A percentile compares a stretch with the other conserved stretches of the same genome.
Evolutionary conservation across 2,329 filamentous ascomycete species (phyloP).

Genomic region (Phialophora macrospora): DNA sequence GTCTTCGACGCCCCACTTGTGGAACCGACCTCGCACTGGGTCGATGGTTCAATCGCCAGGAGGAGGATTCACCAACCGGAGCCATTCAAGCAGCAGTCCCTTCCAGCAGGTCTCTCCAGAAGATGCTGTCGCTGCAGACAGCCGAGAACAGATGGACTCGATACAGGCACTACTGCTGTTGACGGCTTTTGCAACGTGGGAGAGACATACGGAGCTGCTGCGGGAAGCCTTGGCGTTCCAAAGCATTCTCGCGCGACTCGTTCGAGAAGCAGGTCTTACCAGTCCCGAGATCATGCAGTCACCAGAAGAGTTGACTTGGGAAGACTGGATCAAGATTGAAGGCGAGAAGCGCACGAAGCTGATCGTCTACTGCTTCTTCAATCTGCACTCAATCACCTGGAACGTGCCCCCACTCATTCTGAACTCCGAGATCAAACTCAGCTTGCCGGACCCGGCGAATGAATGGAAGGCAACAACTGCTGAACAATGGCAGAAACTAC

Average conservation of each 20-base stretch:
- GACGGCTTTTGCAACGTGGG: conserved; percentile 66
- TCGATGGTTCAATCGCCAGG: conserved; percentile 48
- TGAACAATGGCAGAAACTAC: conserved; percentile 54
- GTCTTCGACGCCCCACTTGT: conserved; percentile 49
- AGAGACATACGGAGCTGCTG: conserved; percentile 61
- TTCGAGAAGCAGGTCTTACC: conserved; percentile 58
- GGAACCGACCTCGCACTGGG: conserved; percentile 49
- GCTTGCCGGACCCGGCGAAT: conserved; percentile 59
- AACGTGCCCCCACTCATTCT: conserved; percentile 64
- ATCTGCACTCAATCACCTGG: conserved; percentile 66
- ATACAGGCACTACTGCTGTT: conserved; percentile 58
- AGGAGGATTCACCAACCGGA: conserved; percentile 50
- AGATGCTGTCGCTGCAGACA: conserved; percentile 44
- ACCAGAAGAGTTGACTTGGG: conserved; percentile 53
- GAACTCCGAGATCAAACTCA: conserved; percentile 60
- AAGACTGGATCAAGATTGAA: conserved; percentile 60
- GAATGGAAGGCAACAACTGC: conserved; percentile 61
- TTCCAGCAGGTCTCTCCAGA: conserved; percentile 45
- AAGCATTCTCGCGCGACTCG: conserved; percentile 60
- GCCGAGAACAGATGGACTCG: conserved; percentile 55
- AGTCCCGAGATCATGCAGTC: conserved; percentile 36
- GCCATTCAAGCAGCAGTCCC: conserved; percentile 49
- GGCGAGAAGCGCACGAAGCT: conserved; percentile 60
- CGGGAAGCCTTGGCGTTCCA: conserved; percentile 63
- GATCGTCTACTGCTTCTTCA: conserved; percentile 63